Evolutionary conservation across 2,329 filamentous ascomycete species (phyloP), one percentile per base, ranked within the genome.

Genomic region (Arthroderma uncinatum): DNA sequence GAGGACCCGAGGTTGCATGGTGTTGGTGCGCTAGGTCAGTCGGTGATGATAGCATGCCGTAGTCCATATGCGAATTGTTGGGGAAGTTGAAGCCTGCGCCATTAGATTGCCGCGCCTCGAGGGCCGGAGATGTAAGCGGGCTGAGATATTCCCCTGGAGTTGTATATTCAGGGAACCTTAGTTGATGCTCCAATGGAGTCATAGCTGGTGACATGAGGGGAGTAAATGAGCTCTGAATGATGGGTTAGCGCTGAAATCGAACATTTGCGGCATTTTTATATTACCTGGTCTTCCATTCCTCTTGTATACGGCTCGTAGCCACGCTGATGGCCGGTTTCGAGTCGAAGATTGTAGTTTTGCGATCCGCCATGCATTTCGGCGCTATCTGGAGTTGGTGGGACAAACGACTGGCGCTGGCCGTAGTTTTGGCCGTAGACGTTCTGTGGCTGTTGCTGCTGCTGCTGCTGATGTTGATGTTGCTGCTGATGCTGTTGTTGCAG

Each of bases 191-290:
- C 58, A 77, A 64, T 2, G 76, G 76, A 6, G 76, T 78, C 69
- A 78, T 76, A 23, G 76, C 76, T 9, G 76, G 76, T 53, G 76
- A 78, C 28, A 78, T 70, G 39, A 77, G 69, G 19, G 76, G 76
- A 7, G 76, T 78, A 63, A 77, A 78, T 10, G 75, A 69, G 53
- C 74, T 71, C 75, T 78, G 60, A n/a, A 12, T 53, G 12, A 0
- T 23, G 34, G 7, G 52, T 23, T 37, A 47, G 50, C n/a, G 14
- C 5, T 36, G 37, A 25, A 12, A 4, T 54, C 23, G 47, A 19
- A 58, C 25, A 34, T 12, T 25, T 8, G 12, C 23, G 25, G 30
- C 30, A 19, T 9, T 21, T 28, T 12, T 37, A 36, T 40, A 10
- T 62, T 67, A 75, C 74, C 68, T 75, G 73, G 54, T 75, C 73